A percentile compares a stretch with the other conserved stretches of the same genome.
Evolutionary conservation across 805 yeast genomes (phyloP).

Genomic region (Myxozyma udenii): DNA sequence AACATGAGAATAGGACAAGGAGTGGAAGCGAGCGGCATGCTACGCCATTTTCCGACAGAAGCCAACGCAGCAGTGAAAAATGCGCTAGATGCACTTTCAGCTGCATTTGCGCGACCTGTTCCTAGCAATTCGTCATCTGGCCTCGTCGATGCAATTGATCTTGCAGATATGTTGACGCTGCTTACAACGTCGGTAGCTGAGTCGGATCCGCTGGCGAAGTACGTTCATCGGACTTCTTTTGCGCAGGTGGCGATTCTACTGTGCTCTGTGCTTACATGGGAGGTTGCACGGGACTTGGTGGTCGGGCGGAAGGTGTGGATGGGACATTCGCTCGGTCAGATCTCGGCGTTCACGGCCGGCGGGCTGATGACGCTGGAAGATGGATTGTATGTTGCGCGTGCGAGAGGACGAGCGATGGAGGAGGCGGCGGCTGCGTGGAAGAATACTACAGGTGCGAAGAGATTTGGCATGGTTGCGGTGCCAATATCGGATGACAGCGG

Average conservation of each 20-base stretch:
- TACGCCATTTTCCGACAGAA: not conserved
- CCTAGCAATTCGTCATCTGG: not conserved
- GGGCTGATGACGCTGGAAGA: constrained; percentile 18
- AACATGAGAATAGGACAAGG: not conserved
- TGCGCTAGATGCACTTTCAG: not conserved
- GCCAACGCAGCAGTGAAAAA: not conserved
- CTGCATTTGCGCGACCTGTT: not conserved
- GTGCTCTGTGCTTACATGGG: constrained; percentile 9
- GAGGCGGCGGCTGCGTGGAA: constrained; percentile 6
- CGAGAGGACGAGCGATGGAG: constrained; percentile 25
- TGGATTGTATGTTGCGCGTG: constrained; percentile 17
- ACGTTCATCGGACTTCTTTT: constrained; percentile 15
- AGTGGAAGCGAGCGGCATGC: not conserved
- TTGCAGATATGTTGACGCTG: not conserved
- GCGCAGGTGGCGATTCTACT: constrained; percentile 25
- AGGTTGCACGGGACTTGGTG: not conserved
- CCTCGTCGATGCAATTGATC: not conserved
- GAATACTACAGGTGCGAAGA: not conserved
- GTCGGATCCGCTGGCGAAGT: constrained; percentile 2
- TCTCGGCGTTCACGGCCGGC: constrained; percentile 22
- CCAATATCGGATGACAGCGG: constrained; percentile 1
- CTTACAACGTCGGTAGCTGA: not conserved
- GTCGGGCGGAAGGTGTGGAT: not conserved
- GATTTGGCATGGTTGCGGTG: constrained; percentile 23
- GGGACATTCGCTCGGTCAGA: constrained; percentile 29